phyloP scores from a whole-genome alignment of 306 rosid species.

The Ochetophila trinervis region DNA sequence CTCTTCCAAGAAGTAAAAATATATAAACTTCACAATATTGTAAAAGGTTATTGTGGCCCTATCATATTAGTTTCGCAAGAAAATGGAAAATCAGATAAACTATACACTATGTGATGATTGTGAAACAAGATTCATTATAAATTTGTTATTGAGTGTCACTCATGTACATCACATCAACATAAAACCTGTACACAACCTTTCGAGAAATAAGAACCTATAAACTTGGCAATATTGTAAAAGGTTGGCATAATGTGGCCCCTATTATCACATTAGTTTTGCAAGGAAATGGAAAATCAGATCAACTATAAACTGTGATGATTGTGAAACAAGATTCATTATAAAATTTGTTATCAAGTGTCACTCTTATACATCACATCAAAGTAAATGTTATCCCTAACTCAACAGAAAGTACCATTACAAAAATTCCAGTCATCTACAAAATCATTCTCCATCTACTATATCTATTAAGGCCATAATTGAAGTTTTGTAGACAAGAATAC shows the following conservation, averaged over 20 bases:
- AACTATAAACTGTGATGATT: no score
- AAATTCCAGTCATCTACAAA: background rate
- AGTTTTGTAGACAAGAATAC: slow-evolving; percentile 2
- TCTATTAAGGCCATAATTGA: background rate
- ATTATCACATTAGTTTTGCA: background rate
- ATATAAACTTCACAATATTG: background rate
- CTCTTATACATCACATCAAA: background rate
- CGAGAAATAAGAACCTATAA: background rate
- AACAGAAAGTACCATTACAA: background rate
- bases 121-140: no score
- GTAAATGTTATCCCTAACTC: background rate
- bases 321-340: no score
- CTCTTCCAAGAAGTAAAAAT: background rate
- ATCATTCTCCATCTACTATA: background rate
- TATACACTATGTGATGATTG: no score
- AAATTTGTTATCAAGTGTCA: no score
- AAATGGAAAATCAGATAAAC: background rate
- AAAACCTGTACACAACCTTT: no score
- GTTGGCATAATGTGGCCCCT: background rate
- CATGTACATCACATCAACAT: background rate
- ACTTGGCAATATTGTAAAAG: background rate
- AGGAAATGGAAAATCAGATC: background rate
- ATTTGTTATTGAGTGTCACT: background rate
- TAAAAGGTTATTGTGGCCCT: background rate
- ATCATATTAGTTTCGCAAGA: background rate